A percentile compares a stretch with the other conserved stretches of the same genome.
phyloP scores from a whole-genome alignment of 805 yeast genomes.

The Danielia reshetovae region DNA sequence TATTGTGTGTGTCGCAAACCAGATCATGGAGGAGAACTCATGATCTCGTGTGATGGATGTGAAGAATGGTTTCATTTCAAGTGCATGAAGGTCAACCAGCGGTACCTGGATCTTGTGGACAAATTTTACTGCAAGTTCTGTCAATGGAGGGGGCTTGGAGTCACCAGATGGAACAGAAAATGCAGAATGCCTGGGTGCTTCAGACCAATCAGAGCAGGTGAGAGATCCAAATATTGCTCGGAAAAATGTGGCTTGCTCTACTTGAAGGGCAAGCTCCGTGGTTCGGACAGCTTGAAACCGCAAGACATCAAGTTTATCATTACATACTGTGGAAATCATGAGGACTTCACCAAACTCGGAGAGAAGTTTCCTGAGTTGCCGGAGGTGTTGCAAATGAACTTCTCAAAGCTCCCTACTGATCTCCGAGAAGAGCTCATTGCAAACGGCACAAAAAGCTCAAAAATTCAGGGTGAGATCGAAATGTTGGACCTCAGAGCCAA shows the following conservation, averaged over 20 bases:
- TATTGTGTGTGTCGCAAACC: constrained; percentile 77
- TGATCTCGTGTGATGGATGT: constrained; percentile 95
- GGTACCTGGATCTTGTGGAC: constrained; percentile 52
- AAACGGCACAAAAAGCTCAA: constrained; percentile 5
- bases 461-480: constrained; percentile 10
- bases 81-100: constrained; percentile 59
- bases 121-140: constrained; percentile 75
- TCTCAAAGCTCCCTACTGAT: constrained; percentile 13
- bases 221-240: constrained; percentile 66
- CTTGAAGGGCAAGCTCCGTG: constrained; percentile 27
- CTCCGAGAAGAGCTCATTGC: constrained; percentile 17
- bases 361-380: constrained; percentile 42
- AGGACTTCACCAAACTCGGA: constrained; percentile 24
- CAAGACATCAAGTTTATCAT: constrained; percentile 23
- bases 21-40: constrained; percentile 69
- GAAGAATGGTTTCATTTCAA: constrained; percentile 92
- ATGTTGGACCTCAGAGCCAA: constrained; percentile 14
- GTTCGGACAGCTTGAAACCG: constrained; percentile 13
- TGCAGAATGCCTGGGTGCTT: constrained; percentile 62
- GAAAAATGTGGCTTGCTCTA: constrained; percentile 62
- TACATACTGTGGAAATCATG: constrained; percentile 18
- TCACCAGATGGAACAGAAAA: constrained; percentile 68
- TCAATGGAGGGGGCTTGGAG: constrained; percentile 47
- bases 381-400: constrained; percentile 22
- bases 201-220: constrained; percentile 44